Base-by-base conservation (phyloP, 2,329 filamentous ascomycete genomes). In the Arthrobotrys musiformis region DNA sequence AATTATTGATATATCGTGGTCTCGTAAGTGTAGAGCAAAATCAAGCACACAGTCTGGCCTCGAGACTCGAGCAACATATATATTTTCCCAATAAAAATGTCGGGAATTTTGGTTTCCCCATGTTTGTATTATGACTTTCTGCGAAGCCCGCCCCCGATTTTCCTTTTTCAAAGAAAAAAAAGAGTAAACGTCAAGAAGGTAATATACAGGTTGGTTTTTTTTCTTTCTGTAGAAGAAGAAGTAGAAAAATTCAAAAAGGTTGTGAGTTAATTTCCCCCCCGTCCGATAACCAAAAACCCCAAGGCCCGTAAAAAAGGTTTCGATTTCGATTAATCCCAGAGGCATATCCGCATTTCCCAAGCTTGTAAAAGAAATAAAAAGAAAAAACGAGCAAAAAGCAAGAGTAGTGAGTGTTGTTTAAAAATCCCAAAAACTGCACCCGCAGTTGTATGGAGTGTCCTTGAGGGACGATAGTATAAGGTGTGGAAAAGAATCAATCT, bases 181-280 rank as follows among this genome's bases (percentile, higher is more conserved):
- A 37, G 48, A 33, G 58, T 50, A 60, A 63, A 50, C 37, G 69
- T 30, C 50, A 44, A 73, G 50, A 54, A 67, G 50, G 69, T 73
- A 73, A 73, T 73, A 73, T 73, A 73, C 69, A 73, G 60, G 30
- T 60, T 54, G 30, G 8, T 70, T 15, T 22, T 69, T 46, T 69
- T 22, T 19, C 15, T 30, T 48, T n/a, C 28, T 4, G 15, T 19
- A 17, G 40, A 42, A 42, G 40, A 42, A 42, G 2, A 42, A 42
- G 11, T 17, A 19, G 1, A 19, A 33, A 1, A 30, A 62, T 33
- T 11, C 4, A 24, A 28, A 33, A 26, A 17, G 48, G 44, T 48
- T 22, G 42, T 19, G 8, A n/a, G n/a, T n/a, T 24, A 24, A 22
- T 48, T 48, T 48, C 44, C 22, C 22, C 44, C 30, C 46, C 24